Base-by-base conservation (phyloP, 345 rosid species). In the Turnera subulata region DNA sequence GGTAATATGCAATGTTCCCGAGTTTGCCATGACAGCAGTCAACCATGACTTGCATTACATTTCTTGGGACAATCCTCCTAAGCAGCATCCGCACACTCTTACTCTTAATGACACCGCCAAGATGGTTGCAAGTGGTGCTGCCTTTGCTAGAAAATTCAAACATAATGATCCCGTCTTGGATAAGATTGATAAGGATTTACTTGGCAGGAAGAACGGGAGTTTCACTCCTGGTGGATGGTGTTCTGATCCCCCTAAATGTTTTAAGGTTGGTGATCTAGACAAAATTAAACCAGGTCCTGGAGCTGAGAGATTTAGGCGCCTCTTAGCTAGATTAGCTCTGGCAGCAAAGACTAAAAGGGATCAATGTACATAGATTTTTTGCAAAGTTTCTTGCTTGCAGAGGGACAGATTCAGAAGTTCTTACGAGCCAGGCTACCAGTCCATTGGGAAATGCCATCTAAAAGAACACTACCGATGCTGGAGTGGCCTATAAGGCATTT, bases 171-270 rank as follows among this genome's bases (percentile, higher is more conserved):
- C 72, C n/a, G 88, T 73, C 24, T 75, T 94, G 40, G 88, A 94
- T 56, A 68, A 32, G 72, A 90, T 94, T 4, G 99, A 94, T 26
- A 66, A 70, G 51, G 90, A 84, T 16, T 59, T 90, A 60, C 96
- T 94, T 56, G 55, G 64, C 19, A 79, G 99, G 61, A 69, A 49
- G 29, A 80, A 53, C 2, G 85, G 75, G 11, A 65, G 77, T 52
- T 88, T 94, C 76, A 84, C 97, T 59, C 95, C 99, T 6, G 97
- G 99, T 40, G 95, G 89, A 33, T 94, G 99, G 99, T 94, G 97
- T 65, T 65, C 86, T 6, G 95, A 85, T 48, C 70, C 76, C 46
- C 88, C 89, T 15, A 65, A 66, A 55, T 94, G 99, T 62, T 78
- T 91, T 0, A 55, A 72, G 56, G 83, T 90, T 46, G 95, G 93